A percentile compares a stretch with the other conserved stretches of the same genome.
Evolutionary conservation across 2,329 filamentous ascomycete genomes (phyloP).

Genomic region (Nothomitra cinnamomea): DNA sequence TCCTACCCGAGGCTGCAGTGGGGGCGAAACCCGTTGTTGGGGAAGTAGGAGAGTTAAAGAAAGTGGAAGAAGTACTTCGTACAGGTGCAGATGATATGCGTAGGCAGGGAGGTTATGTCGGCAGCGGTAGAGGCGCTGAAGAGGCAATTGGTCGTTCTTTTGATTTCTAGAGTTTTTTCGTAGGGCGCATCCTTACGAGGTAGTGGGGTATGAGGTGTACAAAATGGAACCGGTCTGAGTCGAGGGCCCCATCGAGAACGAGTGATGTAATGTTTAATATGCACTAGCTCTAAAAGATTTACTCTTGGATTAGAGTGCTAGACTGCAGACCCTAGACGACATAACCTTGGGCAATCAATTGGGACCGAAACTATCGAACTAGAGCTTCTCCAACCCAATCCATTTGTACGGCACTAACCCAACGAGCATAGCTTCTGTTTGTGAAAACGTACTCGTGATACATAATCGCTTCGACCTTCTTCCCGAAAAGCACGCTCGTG

Average conservation of each 20-base stretch:
- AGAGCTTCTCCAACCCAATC: constrained; percentile 41
- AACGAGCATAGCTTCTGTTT: constrained; percentile 42
- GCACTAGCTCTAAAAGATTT: no score
- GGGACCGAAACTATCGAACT: background rate
- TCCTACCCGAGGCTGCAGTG: constrained; percentile 19
- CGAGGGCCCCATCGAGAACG: background rate
- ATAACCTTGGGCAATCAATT: no score
- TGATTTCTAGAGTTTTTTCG: background rate
- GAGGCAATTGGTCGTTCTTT: constrained; percentile 8
- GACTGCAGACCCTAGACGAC: no score
- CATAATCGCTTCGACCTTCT: constrained; percentile 43
- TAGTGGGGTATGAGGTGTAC: constrained; percentile 27
- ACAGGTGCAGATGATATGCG: constrained; percentile 26
- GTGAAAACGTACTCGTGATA: constrained; percentile 52
- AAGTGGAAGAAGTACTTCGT: constrained; percentile 25
- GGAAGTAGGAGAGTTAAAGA: constrained; percentile 21
- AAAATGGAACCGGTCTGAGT: constrained; percentile 24
- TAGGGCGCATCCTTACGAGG: constrained; percentile 28
- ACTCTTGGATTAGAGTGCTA: no score
- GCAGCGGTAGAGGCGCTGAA: constrained; percentile 24
- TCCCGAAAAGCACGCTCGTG: constrained; percentile 40
- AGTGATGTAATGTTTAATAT: no score
- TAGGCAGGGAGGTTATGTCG: constrained; percentile 22
- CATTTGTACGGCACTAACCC: constrained; percentile 44
- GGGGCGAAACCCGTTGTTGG: constrained; percentile 26